phyloP scores from a whole-genome alignment of 1,139 yeast species.

The Suhomyces kunorum region DNA sequence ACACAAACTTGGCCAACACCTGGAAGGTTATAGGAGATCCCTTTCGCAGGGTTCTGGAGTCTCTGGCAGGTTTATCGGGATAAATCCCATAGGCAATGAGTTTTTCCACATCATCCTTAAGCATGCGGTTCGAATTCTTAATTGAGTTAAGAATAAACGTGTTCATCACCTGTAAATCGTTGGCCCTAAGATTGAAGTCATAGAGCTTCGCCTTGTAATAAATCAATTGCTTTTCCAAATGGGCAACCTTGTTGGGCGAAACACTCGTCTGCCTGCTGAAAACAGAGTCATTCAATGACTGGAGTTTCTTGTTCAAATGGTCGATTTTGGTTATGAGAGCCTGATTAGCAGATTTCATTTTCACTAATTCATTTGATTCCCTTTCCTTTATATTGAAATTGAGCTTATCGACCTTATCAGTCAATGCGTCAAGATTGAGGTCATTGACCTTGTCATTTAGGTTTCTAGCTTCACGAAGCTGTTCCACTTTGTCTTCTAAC shows the following conservation, averaged over 20 bases:
- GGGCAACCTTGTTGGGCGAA: conserved; percentile 8
- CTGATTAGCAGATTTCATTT: conserved; percentile 18
- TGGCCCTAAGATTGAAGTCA: conserved; percentile 39
- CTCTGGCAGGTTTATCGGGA: conserved; percentile 42
- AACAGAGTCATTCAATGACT: conserved; percentile 11
- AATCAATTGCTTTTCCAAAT: conserved; percentile 30
- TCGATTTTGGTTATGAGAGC: conserved; percentile 24
- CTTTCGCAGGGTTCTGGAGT: conserved; percentile 17
- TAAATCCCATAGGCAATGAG: conserved; percentile 51
- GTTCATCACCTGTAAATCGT: conserved; percentile 56
- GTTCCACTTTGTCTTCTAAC: conserved; percentile 8
- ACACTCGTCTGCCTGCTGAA: background rate
- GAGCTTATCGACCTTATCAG: conserved; percentile 17
- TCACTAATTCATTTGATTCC: conserved; percentile 17
- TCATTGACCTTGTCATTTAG: conserved; percentile 9
- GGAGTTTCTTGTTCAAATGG: conserved; percentile 18
- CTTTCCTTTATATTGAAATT: conserved; percentile 13
- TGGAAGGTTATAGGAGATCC: conserved; percentile 17
- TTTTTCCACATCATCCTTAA: conserved; percentile 44
- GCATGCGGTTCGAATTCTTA: conserved; percentile 41
- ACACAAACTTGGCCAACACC: conserved; percentile 48
- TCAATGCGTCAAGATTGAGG: conserved; percentile 14
- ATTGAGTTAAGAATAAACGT: conserved; percentile 49
- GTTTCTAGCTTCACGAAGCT: conserved; percentile 6
- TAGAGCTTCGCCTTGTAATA: conserved; percentile 42